Evolutionary conservation across 352 stramenopile species (phyloP).

Genomic region (Phytophthora megakarya): DNA sequence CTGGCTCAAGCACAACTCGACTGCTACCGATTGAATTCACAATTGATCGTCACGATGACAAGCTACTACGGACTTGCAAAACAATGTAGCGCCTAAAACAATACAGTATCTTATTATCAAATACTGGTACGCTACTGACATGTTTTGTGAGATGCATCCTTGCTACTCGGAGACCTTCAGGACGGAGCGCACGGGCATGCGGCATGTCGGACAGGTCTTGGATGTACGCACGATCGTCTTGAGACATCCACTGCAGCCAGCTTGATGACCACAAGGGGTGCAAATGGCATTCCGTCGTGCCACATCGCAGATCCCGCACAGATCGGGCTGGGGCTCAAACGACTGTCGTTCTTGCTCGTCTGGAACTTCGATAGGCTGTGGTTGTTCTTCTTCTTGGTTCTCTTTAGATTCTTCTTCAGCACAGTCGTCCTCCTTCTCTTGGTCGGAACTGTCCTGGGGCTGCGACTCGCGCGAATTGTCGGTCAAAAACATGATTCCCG

Average conservation of each 20-base stretch:
- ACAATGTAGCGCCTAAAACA: too few species aligned
- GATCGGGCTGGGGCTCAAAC: conserved; percentile 9
- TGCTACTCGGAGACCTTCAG: conserved; percentile 45
- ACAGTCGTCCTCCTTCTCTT: not conserved
- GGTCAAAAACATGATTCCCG: conserved; percentile 17
- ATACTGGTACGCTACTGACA: not conserved
- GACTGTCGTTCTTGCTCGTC: conserved; percentile 4
- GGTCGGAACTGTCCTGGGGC: conserved; percentile 1
- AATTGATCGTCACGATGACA: not conserved
- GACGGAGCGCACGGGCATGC: conserved; percentile 39
- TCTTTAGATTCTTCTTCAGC: conserved; percentile 1
- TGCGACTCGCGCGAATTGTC: conserved; percentile 11
- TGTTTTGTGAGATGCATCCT: not conserved
- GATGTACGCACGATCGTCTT: conserved; percentile 30
- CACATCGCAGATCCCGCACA: conserved; percentile 71
- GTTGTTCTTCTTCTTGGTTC: conserved; percentile 4
- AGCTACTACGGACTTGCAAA: too few species aligned
- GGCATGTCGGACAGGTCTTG: conserved; percentile 56
- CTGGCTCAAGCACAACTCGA: not conserved
- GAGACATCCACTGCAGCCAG: conserved; percentile 57
- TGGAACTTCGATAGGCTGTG: conserved; percentile 11
- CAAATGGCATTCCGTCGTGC: conserved; percentile 58
- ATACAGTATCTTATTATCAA: not conserved
- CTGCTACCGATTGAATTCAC: not conserved
- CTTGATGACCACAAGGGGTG: conserved; percentile 68